A percentile compares a stretch with the other conserved stretches of the same genome.
Evolutionary conservation across 768 basidiomycete species (phyloP).

Genomic region (Trametes meyenii): DNA sequence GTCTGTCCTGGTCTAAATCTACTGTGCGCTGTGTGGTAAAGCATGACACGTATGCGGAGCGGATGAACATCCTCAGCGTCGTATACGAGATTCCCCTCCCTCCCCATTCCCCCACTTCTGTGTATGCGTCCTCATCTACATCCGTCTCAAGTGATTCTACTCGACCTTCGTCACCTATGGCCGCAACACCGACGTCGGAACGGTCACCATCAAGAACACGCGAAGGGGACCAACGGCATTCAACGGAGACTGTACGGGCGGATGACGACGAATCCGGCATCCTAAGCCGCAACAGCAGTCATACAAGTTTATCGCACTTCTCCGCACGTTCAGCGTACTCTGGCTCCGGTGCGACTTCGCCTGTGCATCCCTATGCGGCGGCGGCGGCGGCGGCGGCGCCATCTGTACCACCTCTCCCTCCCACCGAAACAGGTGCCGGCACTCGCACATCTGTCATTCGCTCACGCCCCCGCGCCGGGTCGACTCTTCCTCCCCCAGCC

Average conservation of each 20-base stretch:
- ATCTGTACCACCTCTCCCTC: slow-evolving; percentile 9
- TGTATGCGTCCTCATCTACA: slow-evolving; percentile 47
- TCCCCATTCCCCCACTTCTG: slow-evolving; percentile 62
- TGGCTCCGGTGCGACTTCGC: slow-evolving; percentile 6
- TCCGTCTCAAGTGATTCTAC: slow-evolving; percentile 54
- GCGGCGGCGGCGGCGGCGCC: slow-evolving; percentile 22
- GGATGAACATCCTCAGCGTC: slow-evolving; percentile 89
- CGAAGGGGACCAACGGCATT: slow-evolving; percentile 31
- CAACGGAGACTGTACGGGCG: slow-evolving; percentile 15
- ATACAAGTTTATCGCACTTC: slow-evolving; percentile 12
- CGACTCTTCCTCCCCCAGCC: slow-evolving; percentile 63
- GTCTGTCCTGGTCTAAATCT: not conserved
- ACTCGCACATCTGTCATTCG: slow-evolving; percentile 13
- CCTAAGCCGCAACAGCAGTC: slow-evolving; percentile 17
- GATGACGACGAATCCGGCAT: slow-evolving; percentile 14
- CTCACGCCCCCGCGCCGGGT: slow-evolving; percentile 52
- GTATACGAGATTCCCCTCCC: slow-evolving; percentile 86
- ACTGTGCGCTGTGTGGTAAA: slow-evolving; percentile 33
- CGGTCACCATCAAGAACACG: slow-evolving; percentile 21
- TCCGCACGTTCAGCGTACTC: slow-evolving; percentile 13
- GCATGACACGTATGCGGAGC: slow-evolving; percentile 95
- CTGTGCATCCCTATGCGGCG: slow-evolving; percentile 27
- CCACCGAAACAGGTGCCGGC: not conserved
- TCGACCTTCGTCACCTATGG: slow-evolving; percentile 50
- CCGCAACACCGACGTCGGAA: slow-evolving; percentile 55